These are phyloP conservation scores for Avicennia marina DNA, from an alignment of 257 asterid genomes.

Conservation along the genomic window DNA sequence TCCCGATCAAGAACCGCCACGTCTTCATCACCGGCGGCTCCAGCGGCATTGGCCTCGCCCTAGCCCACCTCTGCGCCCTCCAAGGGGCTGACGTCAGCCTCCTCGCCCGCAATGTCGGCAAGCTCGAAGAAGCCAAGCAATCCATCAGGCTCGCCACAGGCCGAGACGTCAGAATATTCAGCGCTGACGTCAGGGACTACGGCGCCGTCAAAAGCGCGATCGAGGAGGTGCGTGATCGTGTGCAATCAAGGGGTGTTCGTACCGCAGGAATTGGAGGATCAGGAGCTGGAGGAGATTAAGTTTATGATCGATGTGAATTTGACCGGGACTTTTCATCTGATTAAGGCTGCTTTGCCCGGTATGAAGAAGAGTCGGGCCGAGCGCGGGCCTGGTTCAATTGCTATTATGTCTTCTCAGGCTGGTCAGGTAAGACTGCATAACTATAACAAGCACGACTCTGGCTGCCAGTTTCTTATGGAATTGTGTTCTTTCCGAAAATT, in stretches of 20 bases:
- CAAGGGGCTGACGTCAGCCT: conserved; percentile 69
- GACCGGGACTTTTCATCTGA: conserved; percentile 74
- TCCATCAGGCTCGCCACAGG: conserved; percentile 82
- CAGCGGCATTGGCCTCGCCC: conserved; percentile 94
- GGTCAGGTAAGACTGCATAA: conserved; percentile 58
- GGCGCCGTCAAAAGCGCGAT: conserved; percentile 55
- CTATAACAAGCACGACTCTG: neutral
- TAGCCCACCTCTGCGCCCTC: conserved; percentile 69
- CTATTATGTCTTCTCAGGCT: conserved; percentile 94
- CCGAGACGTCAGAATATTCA: conserved; percentile 56
- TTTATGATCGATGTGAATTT: conserved; percentile 88
- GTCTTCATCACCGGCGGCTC: conserved; percentile 96
- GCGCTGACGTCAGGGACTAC: conserved; percentile 88
- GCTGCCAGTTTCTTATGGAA: too few relatives aligned
- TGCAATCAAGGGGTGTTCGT: conserved; percentile 86
- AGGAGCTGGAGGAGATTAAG: conserved; percentile 70
- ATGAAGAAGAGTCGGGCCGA: conserved; percentile 74
- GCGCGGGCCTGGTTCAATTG: conserved; percentile 74
- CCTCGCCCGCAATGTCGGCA: conserved; percentile 63
- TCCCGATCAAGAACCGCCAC: conserved; percentile 83
- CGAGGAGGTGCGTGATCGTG: conserved; percentile 64
- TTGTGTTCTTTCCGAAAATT: too few relatives aligned
- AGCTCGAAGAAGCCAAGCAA: conserved; percentile 73
- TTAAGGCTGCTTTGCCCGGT: conserved; percentile 85
- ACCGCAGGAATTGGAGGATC: conserved; percentile 67